phyloP scores from a whole-genome alignment of 2,329 filamentous ascomycete species.

The Ophiostoma australiae region DNA sequence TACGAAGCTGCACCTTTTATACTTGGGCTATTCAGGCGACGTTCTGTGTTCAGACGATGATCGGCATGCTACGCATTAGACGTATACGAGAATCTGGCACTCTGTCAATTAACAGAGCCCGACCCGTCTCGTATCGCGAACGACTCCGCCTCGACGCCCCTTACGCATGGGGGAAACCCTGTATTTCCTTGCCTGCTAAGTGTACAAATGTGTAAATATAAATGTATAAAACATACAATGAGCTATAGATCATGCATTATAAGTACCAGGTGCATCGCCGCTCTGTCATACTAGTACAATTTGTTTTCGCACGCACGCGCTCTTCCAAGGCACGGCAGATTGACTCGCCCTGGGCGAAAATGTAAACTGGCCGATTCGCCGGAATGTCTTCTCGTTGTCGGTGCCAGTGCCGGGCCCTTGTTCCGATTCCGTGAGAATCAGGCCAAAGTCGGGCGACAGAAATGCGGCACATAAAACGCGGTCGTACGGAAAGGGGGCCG shows the following conservation, averaged over 20 bases:
- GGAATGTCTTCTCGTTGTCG: background rate
- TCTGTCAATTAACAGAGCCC: background rate
- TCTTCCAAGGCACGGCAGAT: background rate
- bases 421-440: background rate
- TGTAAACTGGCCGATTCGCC: background rate
- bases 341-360: background rate
- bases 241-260: too few relatives aligned
- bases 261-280: background rate
- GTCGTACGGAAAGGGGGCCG: background rate
- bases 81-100: slow-evolving; percentile 10
- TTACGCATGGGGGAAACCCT: background rate
- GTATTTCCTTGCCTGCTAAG: background rate
- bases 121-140: background rate
- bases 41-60: background rate
- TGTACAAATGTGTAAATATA: background rate
- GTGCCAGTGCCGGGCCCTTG: background rate
- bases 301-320: background rate
- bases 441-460: background rate
- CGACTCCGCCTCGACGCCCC: background rate
- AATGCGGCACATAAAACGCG: background rate
- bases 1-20: background rate
- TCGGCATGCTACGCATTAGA: background rate
- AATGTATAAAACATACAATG: too few relatives aligned
- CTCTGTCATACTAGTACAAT: background rate
- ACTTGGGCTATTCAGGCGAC: too few relatives aligned